Base-by-base conservation (phyloP, 2,329 filamentous ascomycete species). In the Alternaria tenuissima region DNA sequence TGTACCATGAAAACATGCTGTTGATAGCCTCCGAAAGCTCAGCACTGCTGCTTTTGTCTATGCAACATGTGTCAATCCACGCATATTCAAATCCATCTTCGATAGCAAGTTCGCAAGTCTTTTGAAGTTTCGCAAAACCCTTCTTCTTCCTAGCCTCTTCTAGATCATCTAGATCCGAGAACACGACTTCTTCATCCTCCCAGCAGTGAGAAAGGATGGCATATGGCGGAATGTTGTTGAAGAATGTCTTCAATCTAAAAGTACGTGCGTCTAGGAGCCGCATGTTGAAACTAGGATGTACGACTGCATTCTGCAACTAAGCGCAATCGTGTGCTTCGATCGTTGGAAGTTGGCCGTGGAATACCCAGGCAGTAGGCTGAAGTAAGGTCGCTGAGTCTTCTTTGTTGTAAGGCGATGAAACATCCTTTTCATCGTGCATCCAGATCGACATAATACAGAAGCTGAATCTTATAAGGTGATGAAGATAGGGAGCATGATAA, bases 21-120 rank as follows among this genome's bases (percentile, higher is more conserved):
- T 69, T 63, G 36, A 67, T 67, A 7, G 63, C 64, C 18, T 66
- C 61, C 2, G 60, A 64, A 3, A 67, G 52, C 22, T 68, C 60
- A 11, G 61, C 61, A 9, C 53, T 66, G 2, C 62, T 67, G 4
- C 38, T 58, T 22, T 71, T 69, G n/a, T 71, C 63, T n/a, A 72
- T 71, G 26, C 68, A 68, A 16, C 65, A 71, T 1, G 63, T 68
- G 24, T 71, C 65, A 1, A 68, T 56, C 65, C 66, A 71, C 1
- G 49, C 49, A 1, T 61, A 69, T 0, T 56, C 26, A 3, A 61
- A 60, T 0, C 43, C 49, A 32, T 71, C 57, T 16, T 38, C 26
- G 2, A 24, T 3, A 2, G 70, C 65, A 14, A 59, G 52, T 6
- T 55, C 18, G 16, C 68, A 67, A 0, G 61, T 56, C 6, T 59